Percentiles rank a stretch among this genome's conserved stretches.
These are phyloP conservation scores for Acanthamoeba rhysodes DNA, from an alignment of 208 protist species.

Conservation along the genomic window DNA sequence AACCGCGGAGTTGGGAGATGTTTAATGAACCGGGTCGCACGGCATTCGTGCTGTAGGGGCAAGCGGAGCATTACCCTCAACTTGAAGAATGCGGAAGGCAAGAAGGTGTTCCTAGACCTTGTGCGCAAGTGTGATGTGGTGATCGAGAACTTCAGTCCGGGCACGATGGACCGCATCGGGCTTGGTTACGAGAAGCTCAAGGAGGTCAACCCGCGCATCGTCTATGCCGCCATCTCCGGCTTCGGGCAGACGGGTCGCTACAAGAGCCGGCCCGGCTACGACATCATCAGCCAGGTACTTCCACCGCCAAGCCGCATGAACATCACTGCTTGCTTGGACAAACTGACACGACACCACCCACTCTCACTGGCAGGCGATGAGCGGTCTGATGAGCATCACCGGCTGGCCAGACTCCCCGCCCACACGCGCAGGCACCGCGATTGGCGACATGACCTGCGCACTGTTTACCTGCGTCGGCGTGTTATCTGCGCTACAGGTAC, in stretches of 20 bases:
- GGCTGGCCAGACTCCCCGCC: constrained; percentile 66
- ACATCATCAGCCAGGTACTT: constrained; percentile 74
- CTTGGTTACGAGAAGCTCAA: constrained; percentile 50
- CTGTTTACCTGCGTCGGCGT: constrained; percentile 69
- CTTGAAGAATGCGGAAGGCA: constrained; percentile 52
- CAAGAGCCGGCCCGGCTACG: constrained; percentile 63
- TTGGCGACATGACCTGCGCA: constrained; percentile 59
- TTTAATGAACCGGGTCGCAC: background rate
- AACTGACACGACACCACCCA: background rate
- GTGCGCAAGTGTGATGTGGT: constrained; percentile 63
- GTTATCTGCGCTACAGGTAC: constrained; percentile 40
- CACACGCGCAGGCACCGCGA: constrained; percentile 42
- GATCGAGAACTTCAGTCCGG: constrained; percentile 68
- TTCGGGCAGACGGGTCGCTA: constrained; percentile 63
- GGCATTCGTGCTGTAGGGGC: background rate
- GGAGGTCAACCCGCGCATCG: constrained; percentile 43
- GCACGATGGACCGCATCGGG: constrained; percentile 71
- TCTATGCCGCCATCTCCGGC: constrained; percentile 64
- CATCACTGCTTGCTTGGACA: background rate
- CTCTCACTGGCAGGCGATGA: constrained; percentile 20
- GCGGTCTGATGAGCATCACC: constrained; percentile 67
- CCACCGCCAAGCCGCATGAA: background rate
- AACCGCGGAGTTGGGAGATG: background rate
- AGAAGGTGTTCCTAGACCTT: constrained; percentile 53
- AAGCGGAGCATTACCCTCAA: constrained; percentile 74